Percentiles rank a stretch among this genome's conserved stretches.
These are phyloP conservation scores for Fistulinella cinereoalba DNA, from an alignment of 1,284 basidiomycete species.

Conservation along the genomic window DNA sequence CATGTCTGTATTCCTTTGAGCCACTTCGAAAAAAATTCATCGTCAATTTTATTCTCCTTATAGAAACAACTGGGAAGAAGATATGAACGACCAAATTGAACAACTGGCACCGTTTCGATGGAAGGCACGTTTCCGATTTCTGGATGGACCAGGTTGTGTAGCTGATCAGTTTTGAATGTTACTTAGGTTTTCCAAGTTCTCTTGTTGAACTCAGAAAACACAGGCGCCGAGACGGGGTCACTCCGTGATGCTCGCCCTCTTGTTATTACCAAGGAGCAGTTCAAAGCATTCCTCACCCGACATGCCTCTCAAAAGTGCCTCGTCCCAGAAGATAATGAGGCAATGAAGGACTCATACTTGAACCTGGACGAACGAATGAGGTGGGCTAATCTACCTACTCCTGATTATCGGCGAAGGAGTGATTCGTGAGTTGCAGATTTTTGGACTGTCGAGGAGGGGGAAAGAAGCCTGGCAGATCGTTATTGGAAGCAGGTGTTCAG, in stretches of 20 bases:
- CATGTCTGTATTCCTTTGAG: constrained; percentile 15
- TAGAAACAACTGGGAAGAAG: constrained; percentile 38
- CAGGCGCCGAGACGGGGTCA: constrained; percentile 24
- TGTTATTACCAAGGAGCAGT: constrained; percentile 36
- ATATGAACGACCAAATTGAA: constrained; percentile 29
- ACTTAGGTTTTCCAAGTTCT: constrained; percentile 32
- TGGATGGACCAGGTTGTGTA: background rate
- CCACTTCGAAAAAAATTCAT: background rate
- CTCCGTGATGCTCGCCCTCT: constrained; percentile 38
- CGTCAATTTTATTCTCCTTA: background rate
- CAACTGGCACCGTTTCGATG: constrained; percentile 26
- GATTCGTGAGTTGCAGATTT: constrained; percentile 25
- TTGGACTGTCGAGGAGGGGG: constrained; percentile 32
- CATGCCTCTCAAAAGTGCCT: constrained; percentile 30
- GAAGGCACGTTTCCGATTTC: constrained; percentile 14
- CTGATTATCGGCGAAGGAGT: too few relatives aligned
- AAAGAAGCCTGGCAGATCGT: constrained; percentile 34
- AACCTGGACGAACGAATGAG: constrained; percentile 38
- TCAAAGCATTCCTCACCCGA: constrained; percentile 34
- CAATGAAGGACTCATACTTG: constrained; percentile 40
- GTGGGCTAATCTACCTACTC: constrained; percentile 9
- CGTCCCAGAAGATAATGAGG: constrained; percentile 39
- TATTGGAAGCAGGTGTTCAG: constrained; percentile 37
- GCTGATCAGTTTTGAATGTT: background rate
- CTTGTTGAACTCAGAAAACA: constrained; percentile 34